phyloP scores from a whole-genome alignment of 78 protist species.

The Pigoraptor vietnamica region DNA sequence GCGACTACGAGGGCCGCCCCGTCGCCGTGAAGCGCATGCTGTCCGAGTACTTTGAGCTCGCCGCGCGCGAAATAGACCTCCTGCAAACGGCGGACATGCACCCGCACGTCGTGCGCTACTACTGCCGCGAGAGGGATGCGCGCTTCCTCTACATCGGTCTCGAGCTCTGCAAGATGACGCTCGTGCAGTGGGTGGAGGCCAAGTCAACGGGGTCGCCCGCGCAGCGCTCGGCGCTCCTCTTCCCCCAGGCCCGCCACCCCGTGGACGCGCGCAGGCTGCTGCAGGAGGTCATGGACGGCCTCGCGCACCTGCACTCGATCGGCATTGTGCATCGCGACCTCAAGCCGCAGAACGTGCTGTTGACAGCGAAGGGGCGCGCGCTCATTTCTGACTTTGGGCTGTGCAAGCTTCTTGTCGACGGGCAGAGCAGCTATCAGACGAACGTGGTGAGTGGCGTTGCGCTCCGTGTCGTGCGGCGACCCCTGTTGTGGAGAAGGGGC shows the following conservation, averaged over 20 bases:
- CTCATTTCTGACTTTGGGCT: conserved; percentile 54
- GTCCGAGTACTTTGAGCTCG: conserved; percentile 39
- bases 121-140: conserved; percentile 51
- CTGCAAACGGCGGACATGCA: conserved; percentile 55
- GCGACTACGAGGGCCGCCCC: conserved; percentile 56
- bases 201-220: not conserved
- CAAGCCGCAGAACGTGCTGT: conserved; percentile 50
- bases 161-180: conserved; percentile 25
- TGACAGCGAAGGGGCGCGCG: conserved; percentile 16
- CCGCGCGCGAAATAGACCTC: conserved; percentile 52
- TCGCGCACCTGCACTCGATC: conserved; percentile 36
- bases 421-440: conserved; percentile 30
- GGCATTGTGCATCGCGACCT: conserved; percentile 49
- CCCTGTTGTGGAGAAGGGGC: not conserved
- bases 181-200: conserved; percentile 21
- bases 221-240: not conserved
- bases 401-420: conserved; percentile 41
- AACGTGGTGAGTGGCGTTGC: not conserved
- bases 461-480: not conserved
- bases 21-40: conserved; percentile 80
- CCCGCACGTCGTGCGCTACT: conserved; percentile 62
- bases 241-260: not conserved
- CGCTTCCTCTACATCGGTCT: conserved; percentile 62
- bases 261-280: not conserved
- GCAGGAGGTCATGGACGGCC: conserved; percentile 21